Evolutionary conservation across 1,284 basidiomycete genomes (phyloP), one percentile per base, ranked within the genome.

Genomic region (Papiliotrema terrestris): DNA sequence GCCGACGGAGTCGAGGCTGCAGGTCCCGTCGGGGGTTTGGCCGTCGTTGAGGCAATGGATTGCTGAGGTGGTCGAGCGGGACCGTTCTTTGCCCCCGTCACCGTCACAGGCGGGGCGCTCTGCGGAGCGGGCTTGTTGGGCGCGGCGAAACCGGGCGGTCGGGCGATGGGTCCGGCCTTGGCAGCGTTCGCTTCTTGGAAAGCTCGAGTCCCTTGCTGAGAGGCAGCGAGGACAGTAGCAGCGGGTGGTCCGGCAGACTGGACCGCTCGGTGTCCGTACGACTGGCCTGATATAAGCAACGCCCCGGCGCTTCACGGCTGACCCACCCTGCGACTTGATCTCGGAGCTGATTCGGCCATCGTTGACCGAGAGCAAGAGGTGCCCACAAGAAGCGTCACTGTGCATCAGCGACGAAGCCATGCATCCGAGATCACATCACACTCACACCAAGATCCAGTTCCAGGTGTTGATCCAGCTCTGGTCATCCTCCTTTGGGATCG

Each of bases 391-490:
- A 8, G 94, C 95, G 69, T 98, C 95, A 56, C 94, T 92, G 41
- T 9, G 9, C 3, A 14, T 37, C 45, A 51, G 61, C 78, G 8
- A 32, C 11, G 6, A 5, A 6, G 22, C 17, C 17, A 13, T 47
- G 1, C 51, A 79, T 57, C 55, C 76, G 74, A 68, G 68, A 61
- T 37, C 3, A 17, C 3, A 35, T 14, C 45, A n/a, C 32, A 63
- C 72, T 53, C 42, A 76, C 73, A 71, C 62, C 22, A 96, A 78
- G 68, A 95, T 93, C 93, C 93, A 98, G 76, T 98, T 93, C 95
- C 95, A 98, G 68, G 89, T 92, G 74, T 93, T 98, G 78, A 92
- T 98, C 95, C 93, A 97, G 1, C 89, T 84, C 3, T 81, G 80
- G 41, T 83, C 84, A 15, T 81, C 79, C 3, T 83, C 80, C 17